These are phyloP conservation scores for Boechera divaricarpa DNA, from an alignment of 345 rosid species.

Conservation along the genomic window DNA sequence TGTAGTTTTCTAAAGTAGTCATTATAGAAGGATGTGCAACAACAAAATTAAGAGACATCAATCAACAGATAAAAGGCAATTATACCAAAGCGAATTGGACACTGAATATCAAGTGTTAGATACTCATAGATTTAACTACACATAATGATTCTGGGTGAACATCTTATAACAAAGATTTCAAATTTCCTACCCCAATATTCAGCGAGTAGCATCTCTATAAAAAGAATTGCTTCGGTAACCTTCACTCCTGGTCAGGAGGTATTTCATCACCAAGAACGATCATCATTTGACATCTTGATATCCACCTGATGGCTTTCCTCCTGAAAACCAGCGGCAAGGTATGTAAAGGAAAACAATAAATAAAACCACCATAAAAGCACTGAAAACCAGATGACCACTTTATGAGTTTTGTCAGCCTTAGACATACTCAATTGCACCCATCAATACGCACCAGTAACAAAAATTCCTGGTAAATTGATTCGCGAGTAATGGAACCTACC, in stretches of 20 bases:
- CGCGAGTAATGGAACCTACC: constrained; percentile 8
- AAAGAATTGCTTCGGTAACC: constrained; percentile 64
- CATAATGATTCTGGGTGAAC: constrained; percentile 13
- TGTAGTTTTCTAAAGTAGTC: constrained; percentile 22
- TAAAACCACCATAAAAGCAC: constrained; percentile 8
- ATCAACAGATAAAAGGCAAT: constrained; percentile 2
- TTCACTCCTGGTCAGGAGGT: constrained; percentile 78
- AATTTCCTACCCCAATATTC: constrained; percentile 62
- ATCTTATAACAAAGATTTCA: constrained; percentile 22
- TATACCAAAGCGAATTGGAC: constrained; percentile 14
- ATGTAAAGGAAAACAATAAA: not conserved
- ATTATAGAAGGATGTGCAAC: constrained; percentile 5
- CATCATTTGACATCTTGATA: constrained; percentile 84
- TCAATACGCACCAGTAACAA: constrained; percentile 14
- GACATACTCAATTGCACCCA: constrained; percentile 4
- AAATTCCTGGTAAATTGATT: constrained; percentile 11
- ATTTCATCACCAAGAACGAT: constrained; percentile 95
- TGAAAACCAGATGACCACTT: constrained; percentile 27
- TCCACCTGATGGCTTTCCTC: constrained; percentile 67
- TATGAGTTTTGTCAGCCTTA: constrained; percentile 11
- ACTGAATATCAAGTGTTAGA: constrained; percentile 17
- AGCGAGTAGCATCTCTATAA: constrained; percentile 70
- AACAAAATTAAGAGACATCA: constrained; percentile 6
- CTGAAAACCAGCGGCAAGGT: too few relatives aligned
- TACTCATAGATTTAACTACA: constrained; percentile 10